Conservation (phyloP, 768 basidiomycete genomes). For the Lactifluus echinatus region DNA sequence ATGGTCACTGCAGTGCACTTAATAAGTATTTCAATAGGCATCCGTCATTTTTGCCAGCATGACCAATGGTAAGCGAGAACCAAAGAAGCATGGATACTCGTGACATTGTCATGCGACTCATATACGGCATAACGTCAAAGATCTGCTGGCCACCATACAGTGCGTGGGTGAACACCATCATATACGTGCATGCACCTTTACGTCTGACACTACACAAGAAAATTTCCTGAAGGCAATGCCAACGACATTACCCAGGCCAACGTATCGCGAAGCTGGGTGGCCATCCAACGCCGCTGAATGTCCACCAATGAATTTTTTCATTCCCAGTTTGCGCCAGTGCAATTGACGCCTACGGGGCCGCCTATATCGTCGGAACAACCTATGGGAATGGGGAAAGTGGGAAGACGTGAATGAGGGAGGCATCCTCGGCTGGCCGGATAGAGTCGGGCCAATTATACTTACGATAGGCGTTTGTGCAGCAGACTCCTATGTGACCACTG, state of each 20-base stretch:
- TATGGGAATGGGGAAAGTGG: too few relatives aligned
- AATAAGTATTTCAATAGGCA: not conserved
- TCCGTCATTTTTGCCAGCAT: not conserved
- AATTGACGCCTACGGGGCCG: not conserved
- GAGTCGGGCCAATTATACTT: not conserved
- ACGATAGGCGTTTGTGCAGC: not conserved
- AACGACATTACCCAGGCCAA: not conserved
- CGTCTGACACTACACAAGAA: not conserved
- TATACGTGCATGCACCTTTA: not conserved
- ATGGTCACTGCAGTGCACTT: too few relatives aligned
- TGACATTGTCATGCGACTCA: not conserved
- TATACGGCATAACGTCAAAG: not conserved
- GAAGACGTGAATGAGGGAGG: not conserved
- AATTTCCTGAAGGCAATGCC: not conserved
- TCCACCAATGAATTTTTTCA: not conserved
- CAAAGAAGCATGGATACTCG: not conserved
- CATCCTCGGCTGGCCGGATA: not conserved
- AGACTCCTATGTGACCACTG: not conserved
- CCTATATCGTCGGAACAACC: not conserved
- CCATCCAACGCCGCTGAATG: not conserved
- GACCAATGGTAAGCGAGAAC: not conserved
- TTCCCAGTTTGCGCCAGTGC: not conserved
- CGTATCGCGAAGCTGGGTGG: not conserved
- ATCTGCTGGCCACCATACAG: too few relatives aligned
- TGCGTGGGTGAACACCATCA: too few relatives aligned